phyloP scores from a whole-genome alignment of 225 moss, liverwort and hornwort species.

The Antitrichia curtipendula region DNA sequence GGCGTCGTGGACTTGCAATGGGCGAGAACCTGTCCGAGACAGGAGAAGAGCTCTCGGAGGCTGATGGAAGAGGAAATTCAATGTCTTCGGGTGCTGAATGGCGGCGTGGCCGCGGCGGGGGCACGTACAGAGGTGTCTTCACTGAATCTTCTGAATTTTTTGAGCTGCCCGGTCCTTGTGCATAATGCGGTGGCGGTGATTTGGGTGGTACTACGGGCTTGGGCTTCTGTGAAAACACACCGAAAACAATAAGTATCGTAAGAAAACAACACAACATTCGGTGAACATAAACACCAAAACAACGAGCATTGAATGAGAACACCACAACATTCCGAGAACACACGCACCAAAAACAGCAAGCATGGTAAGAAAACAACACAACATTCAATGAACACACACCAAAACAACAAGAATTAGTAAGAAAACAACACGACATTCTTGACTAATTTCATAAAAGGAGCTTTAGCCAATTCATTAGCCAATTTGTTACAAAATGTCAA shows the following conservation, averaged over 20 bases:
- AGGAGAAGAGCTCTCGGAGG: slow-evolving; percentile 1
- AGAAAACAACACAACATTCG: neutral
- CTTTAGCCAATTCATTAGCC: neutral
- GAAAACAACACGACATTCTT: neutral
- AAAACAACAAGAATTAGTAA: neutral
- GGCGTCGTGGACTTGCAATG: neutral
- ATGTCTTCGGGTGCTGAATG: slow-evolving; percentile 24
- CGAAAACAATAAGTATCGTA: neutral
- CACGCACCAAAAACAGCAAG: neutral
- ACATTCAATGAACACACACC: neutral
- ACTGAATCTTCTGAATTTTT: neutral
- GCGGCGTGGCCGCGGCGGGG: neutral
- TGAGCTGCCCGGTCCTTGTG: neutral
- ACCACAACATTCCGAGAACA: neutral
- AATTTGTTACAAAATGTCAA: neutral
- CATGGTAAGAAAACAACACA: neutral
- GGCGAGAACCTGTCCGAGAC: neutral
- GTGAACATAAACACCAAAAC: neutral
- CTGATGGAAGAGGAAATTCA: neutral
- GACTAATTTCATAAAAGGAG: neutral
- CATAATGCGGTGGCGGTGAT: neutral
- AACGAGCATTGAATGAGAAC: neutral
- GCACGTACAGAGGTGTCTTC: neutral
- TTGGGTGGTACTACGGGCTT: neutral
- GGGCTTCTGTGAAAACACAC: neutral